Evolutionary conservation across 768 basidiomycete genomes (phyloP).

Genomic region (Xerocomellus dryophilus): DNA sequence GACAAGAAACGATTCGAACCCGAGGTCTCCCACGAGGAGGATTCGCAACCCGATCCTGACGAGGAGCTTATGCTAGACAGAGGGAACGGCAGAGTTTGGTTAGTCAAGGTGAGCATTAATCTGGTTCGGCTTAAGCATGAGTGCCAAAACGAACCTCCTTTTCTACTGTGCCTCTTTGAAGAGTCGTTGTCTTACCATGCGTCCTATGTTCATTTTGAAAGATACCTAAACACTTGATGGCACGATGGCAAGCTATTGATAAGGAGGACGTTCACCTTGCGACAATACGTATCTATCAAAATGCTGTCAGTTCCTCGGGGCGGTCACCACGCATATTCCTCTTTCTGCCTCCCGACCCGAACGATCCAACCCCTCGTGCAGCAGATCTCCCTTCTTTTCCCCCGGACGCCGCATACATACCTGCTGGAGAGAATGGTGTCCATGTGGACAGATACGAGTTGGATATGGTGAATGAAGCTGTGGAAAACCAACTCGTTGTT

Average conservation of each 20-base stretch:
- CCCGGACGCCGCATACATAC: constrained; percentile 30
- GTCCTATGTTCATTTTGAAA: constrained; percentile 31
- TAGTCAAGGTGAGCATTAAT: constrained; percentile 67
- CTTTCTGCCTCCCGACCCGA: constrained; percentile 57
- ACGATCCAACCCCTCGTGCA: constrained; percentile 38
- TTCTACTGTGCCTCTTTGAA: background rate
- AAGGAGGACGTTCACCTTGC: constrained; percentile 79
- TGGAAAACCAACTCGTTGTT: constrained; percentile 83
- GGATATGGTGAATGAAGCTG: constrained; percentile 80
- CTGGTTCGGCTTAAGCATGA: background rate
- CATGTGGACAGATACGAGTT: constrained; percentile 74
- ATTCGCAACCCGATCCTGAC: constrained; percentile 72
- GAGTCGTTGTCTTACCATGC: background rate
- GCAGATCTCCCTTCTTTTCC: constrained; percentile 26
- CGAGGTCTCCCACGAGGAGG: constrained; percentile 51
- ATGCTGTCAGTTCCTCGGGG: constrained; percentile 40
- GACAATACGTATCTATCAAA: constrained; percentile 75
- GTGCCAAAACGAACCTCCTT: background rate
- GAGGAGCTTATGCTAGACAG: constrained; percentile 78
- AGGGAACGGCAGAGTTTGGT: constrained; percentile 75
- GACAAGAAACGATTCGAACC: constrained; percentile 74
- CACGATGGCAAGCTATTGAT: constrained; percentile 76
- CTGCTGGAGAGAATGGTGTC: constrained; percentile 27
- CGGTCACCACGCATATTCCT: constrained; percentile 62
- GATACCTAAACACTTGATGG: constrained; percentile 86